Base-by-base conservation (phyloP, 2,329 filamentous ascomycete species). In the Colletotrichum somersetense region DNA sequence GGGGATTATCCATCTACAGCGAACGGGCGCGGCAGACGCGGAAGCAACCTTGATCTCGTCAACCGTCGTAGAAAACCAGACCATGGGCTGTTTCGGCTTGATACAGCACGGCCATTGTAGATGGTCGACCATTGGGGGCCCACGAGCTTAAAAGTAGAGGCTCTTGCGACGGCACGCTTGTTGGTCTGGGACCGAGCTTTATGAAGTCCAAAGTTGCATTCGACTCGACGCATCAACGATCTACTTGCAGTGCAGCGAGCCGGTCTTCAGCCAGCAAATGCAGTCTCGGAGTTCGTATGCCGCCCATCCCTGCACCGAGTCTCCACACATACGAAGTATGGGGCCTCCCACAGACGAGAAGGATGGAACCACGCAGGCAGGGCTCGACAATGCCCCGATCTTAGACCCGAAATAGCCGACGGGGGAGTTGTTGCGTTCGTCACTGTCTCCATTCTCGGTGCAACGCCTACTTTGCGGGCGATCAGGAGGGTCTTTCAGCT, bases 401-500 rank as follows among this genome's bases (percentile, higher is more conserved):
- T 40, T 1, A 0, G 2, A 0, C 53, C 12, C 23, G 30, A 30
- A 16, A 10, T 46, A 26, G 40, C 33, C 46, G 40, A 57, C 38
- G 18, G 11, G 50, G 44, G 46, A 30, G n/a, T 56, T 40, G 52
- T 26, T 35, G 30, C 62, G 48, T 59, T 48, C 53, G 46, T 61
- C 59, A 42, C 18, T 26, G 18, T 72, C 44, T n/a, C 64, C 8
- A 38, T n/a, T 5, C 10, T 40, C 11, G 18, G 14, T 23, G 33
- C 35, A 42, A 30, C 44, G 46, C 5, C 57, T 65, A 63, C 57
- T 59, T 57, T 42, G 20, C 57, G 44, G 61, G 58, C 20, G 57
- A 68, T 62, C 58, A 67, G 50, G 42, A 68, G 68, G 26, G 40
- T 44, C 44, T 42, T 16, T 16, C 10, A 18, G 23, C 68, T 53